A percentile compares a stretch with the other conserved stretches of the same genome.
phyloP scores from a whole-genome alignment of 495 filamentous ascomycete genomes.

The Pyrenula aspistea region DNA sequence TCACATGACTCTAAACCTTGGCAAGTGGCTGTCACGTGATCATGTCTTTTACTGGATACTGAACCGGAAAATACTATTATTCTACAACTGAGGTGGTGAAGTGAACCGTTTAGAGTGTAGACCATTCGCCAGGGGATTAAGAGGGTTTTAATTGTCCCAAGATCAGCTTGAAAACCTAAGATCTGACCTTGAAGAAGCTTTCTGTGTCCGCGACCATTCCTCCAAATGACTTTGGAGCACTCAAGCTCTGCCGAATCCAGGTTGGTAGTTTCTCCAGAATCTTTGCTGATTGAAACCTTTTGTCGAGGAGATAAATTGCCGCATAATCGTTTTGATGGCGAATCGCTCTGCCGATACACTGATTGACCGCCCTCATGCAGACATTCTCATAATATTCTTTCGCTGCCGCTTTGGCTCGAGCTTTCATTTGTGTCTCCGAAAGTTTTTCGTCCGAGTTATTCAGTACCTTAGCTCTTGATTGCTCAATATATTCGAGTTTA shows the following conservation, averaged over 20 bases:
- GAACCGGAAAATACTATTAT: too few species aligned
- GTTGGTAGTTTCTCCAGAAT: constrained; percentile 71
- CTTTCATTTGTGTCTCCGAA: too few species aligned
- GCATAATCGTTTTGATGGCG: constrained; percentile 83
- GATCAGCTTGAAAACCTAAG: too few species aligned
- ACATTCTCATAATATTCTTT: constrained; percentile 88
- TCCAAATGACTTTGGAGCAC: neutral
- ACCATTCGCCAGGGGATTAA: too few species aligned
- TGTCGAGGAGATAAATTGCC: constrained; percentile 74
- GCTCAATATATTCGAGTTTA: constrained; percentile 75
- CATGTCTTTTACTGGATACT: too few species aligned
- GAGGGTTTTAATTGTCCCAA: too few species aligned
- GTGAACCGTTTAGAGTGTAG: too few species aligned
- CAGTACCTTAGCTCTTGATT: constrained; percentile 34
- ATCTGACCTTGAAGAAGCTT: neutral
- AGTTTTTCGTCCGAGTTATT: constrained; percentile 18
- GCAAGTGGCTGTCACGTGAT: too few species aligned
- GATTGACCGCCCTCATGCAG: constrained; percentile 94
- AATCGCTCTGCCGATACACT: constrained; percentile 88
- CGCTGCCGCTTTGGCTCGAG: constrained; percentile 52
- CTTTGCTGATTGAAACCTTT: constrained; percentile 53
- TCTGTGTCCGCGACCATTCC: neutral
- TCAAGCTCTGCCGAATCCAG: constrained; percentile 53
- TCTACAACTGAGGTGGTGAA: too few species aligned
- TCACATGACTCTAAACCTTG: too few species aligned